Evolutionary conservation across 805 yeast species (phyloP), one percentile per base, ranked within the genome.

Genomic region (Kazachstania psychrophila): DNA sequence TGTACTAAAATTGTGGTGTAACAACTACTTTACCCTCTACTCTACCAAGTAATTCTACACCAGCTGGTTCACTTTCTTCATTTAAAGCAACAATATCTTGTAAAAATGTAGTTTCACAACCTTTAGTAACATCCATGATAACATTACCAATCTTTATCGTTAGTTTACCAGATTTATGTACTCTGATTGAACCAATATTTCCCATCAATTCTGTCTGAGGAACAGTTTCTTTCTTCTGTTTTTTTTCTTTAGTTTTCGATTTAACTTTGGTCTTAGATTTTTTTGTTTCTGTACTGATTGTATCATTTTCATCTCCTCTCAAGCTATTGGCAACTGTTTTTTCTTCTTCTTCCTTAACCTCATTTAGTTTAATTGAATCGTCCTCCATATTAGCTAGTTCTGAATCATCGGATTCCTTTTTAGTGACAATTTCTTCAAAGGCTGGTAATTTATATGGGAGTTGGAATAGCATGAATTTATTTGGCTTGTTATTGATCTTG

Each of bases 81-180:
- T 76, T 72, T n/a, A 79, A 45, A 14, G 73, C 60, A 2, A 80
- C 74, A 8, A 84, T 65, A 40, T 85, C 89, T 56, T 89, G 96
- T 19, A 81, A 60, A 43, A 86, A 78, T 4, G 72, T 67, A 6
- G 82, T 58, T 10, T 77, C 70, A 3, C 84, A 75, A 12, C 96
- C 96, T 49, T 73, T 70, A 4, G 77, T 65, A 16, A 87, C 76
- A 39, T 80, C 85, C 69, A 78, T 70, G 3, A 72, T 66, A 6
- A 75, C 72, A 35, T 75, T 72, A 11, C 95, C 95, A 26, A 89
- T 62, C 41, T 75, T 71, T 57, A 88, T 70, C 3, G 94, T 69
- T 15, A 86, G 57, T 53, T 73, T 83, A 3, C 97, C 97, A 1
- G 95, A 84, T 50, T 78, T 73, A 56, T 88, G 96, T 31, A 79